Percentiles rank a stretch among this genome's conserved stretches.
phyloP scores from a whole-genome alignment of 2,329 filamentous ascomycete genomes.

The Nigrospora oryzae region DNA sequence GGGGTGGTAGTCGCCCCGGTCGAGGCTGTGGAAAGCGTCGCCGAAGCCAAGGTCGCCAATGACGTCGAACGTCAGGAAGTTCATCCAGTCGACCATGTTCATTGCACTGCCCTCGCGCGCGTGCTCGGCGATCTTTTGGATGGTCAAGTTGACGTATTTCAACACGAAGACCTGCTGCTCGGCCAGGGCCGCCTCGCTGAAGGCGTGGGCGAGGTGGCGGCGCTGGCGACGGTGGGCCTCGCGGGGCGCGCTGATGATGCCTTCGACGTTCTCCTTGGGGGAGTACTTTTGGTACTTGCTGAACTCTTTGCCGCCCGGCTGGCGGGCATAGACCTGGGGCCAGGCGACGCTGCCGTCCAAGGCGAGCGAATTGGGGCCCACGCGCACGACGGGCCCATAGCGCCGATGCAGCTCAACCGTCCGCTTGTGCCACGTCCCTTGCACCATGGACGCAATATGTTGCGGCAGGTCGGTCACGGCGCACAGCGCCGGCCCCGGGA shows the following conservation, averaged over 20 bases:
- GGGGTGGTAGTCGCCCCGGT: conserved; percentile 21
- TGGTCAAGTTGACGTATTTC: conserved; percentile 10
- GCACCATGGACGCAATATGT: no score
- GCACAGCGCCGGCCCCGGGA: no score
- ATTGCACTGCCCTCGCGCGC: conserved; percentile 5
- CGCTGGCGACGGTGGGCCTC: conserved; percentile 9
- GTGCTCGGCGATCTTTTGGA: conserved; percentile 4
- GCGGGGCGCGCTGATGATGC: conserved; percentile 18
- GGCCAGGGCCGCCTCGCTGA: conserved; percentile 10
- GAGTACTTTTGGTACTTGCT: conserved; percentile 17
- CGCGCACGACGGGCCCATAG: no score
- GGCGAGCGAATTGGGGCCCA: conserved; percentile 9
- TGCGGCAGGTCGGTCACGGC: no score
- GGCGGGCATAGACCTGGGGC: conserved; percentile 18
- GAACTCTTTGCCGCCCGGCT: conserved; percentile 10
- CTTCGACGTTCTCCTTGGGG: conserved; percentile 11
- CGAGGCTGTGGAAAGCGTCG: conserved; percentile 24
- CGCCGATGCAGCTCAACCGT: no score
- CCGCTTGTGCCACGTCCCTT: no score
- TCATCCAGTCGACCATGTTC: conserved; percentile 6
- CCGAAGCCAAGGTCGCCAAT: not conserved
- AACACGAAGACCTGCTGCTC: conserved; percentile 11
- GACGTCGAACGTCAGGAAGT: conserved; percentile 11
- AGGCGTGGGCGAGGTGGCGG: conserved; percentile 8
- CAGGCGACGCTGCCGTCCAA: conserved; percentile 20